A percentile compares a stretch with the other conserved stretches of the same genome.
Evolutionary conservation across 106 monocot species (phyloP).

Genomic region (Phalaenopsis equestris): DNA sequence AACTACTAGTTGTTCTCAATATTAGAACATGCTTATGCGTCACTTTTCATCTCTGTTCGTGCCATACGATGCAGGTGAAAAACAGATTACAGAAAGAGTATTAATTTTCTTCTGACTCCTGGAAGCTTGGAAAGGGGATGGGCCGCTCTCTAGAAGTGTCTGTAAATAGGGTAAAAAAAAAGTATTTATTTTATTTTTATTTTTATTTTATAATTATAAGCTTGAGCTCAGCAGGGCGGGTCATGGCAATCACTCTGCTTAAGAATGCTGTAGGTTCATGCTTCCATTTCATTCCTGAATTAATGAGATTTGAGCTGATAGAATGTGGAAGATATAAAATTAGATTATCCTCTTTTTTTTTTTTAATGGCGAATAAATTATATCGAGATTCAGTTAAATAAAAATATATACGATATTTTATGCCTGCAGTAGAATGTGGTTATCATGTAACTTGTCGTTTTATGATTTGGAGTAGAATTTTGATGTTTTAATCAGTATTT

Average conservation of each 20-base stretch:
- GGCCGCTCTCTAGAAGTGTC: neutral
- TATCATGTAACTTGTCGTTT: too few relatives aligned
- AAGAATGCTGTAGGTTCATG: neutral
- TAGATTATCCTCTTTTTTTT: neutral
- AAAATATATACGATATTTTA: too few relatives aligned
- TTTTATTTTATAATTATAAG: neutral
- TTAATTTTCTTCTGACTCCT: neutral
- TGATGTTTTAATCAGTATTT: too few relatives aligned
- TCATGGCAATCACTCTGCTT: too few relatives aligned
- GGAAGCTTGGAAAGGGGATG: neutral
- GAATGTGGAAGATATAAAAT: neutral
- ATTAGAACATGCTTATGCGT: neutral
- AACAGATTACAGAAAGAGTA: neutral
- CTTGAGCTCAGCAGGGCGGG: neutral
- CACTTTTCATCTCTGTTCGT: neutral
- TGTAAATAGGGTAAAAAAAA: neutral
- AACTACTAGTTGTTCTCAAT: neutral
- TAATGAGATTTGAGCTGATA: neutral
- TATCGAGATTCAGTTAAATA: neutral
- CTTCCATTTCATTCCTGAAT: neutral
- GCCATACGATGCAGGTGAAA: neutral
- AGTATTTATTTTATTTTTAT: neutral
- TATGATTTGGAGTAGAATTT: too few relatives aligned
- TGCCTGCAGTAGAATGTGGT: too few relatives aligned
- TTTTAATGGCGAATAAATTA: neutral